Conservation (phyloP, 1,284 basidiomycete species). For the Leccinum pachyderme region DNA sequence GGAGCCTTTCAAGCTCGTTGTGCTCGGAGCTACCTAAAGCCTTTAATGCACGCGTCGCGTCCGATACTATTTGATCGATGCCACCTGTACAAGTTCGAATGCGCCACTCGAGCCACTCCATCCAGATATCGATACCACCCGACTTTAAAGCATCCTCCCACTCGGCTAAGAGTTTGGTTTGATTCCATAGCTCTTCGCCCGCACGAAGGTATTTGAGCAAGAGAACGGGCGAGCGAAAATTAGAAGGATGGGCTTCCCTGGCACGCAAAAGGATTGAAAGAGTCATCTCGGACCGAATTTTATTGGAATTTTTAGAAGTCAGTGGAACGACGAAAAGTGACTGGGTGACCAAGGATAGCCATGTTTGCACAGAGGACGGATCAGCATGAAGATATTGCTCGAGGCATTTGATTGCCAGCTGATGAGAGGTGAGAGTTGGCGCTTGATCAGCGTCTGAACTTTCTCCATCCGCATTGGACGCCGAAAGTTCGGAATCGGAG, state of each 20-base stretch:
- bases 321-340: slow-evolving; percentile 57
- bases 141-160: slow-evolving; percentile 70
- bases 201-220: slow-evolving; percentile 65
- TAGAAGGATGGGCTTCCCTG: slow-evolving; percentile 51
- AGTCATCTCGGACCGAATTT: slow-evolving; percentile 66
- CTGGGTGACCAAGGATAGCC: slow-evolving; percentile 66
- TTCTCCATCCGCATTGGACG: slow-evolving; percentile 36
- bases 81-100: slow-evolving; percentile 46
- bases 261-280: slow-evolving; percentile 68
- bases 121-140: slow-evolving; percentile 54
- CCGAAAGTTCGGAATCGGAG: slow-evolving; percentile 44
- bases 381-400: slow-evolving; percentile 53
- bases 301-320: slow-evolving; percentile 61
- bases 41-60: slow-evolving; percentile 44
- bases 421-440: slow-evolving; percentile 48
- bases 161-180: slow-evolving; percentile 52
- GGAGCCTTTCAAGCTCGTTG: slow-evolving; percentile 55
- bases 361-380: slow-evolving; percentile 53
- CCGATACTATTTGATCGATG: slow-evolving; percentile 51
- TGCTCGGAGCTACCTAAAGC: slow-evolving; percentile 39
- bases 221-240: slow-evolving; percentile 48
- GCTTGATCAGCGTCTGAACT: slow-evolving; percentile 36
- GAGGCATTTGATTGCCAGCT: slow-evolving; percentile 54
- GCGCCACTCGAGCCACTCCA: slow-evolving; percentile 77
- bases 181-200: slow-evolving; percentile 70